Percentiles rank a stretch among this genome's conserved stretches.
Evolutionary conservation across 306 rosid genomes (phyloP).

Genomic region (Chamaecrista fasciculata): DNA sequence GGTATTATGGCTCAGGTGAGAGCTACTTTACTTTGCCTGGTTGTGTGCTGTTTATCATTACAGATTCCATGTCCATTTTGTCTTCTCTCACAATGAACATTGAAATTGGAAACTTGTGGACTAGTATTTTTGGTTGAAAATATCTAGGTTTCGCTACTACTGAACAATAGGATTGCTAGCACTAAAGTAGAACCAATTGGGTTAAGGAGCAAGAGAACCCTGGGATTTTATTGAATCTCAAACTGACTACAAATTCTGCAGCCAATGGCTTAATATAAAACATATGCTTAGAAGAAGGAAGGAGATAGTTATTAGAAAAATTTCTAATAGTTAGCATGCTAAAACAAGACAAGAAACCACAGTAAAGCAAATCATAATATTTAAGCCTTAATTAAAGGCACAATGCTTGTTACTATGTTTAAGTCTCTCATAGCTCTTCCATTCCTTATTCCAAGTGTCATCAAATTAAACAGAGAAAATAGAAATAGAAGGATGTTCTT

Average conservation of each 20-base stretch:
- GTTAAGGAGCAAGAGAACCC: not conserved
- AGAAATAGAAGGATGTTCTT: not conserved
- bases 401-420: not conserved
- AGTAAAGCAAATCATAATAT: too few species aligned
- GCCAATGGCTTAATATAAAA: not conserved
- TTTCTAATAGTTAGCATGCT: not conserved
- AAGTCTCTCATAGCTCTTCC: not conserved
- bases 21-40: slow-evolving; percentile 20
- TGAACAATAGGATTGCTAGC: not conserved
- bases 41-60: slow-evolving; percentile 1
- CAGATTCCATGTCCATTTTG: not conserved
- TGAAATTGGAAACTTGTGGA: slow-evolving; percentile 8
- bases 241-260: not conserved
- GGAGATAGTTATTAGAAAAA: not conserved
- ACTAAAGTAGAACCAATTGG: not conserved
- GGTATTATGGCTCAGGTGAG: slow-evolving; percentile 82
- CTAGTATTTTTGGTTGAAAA: not conserved
- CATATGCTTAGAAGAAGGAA: not conserved
- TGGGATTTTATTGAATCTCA: not conserved
- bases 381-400: not conserved
- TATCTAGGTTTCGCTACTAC: not conserved
- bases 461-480: not conserved
- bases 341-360: not conserved
- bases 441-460: not conserved
- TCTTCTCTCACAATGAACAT: not conserved